phyloP scores from a whole-genome alignment of 495 filamentous ascomycete species.

The Rhizodiscina lignyota region DNA sequence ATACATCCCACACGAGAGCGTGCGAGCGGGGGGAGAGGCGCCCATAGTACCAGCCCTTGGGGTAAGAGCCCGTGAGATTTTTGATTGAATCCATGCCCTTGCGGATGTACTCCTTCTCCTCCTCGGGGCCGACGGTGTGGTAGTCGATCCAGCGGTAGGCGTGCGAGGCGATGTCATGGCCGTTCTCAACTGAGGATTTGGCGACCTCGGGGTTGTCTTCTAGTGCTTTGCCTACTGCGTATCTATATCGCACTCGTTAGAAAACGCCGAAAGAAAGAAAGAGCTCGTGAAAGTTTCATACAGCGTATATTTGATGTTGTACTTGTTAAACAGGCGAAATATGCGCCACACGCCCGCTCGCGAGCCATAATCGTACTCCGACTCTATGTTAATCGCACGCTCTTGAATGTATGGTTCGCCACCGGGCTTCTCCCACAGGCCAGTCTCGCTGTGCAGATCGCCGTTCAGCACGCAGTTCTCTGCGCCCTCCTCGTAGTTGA shows the following conservation, averaged over 20 bases:
- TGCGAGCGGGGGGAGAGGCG: slow-evolving; percentile 16
- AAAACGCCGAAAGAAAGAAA: too few relatives aligned
- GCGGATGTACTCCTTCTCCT: slow-evolving; percentile 25
- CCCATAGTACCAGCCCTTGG: slow-evolving; percentile 26
- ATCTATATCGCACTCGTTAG: too few relatives aligned
- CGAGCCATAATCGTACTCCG: slow-evolving; percentile 25
- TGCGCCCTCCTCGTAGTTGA: slow-evolving; percentile 27
- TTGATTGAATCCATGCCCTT: slow-evolving; percentile 20
- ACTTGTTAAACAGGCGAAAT: slow-evolving; percentile 22
- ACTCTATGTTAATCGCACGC: slow-evolving; percentile 21
- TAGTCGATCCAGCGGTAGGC: slow-evolving; percentile 25
- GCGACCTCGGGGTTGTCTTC: slow-evolving; percentile 22
- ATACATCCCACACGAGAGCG: slow-evolving; percentile 22
- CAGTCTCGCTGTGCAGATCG: slow-evolving; percentile 18
- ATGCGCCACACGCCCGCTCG: slow-evolving; percentile 24
- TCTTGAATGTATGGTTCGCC: slow-evolving; percentile 18
- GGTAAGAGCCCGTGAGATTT: slow-evolving; percentile 18
- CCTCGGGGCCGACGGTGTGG: slow-evolving; percentile 17
- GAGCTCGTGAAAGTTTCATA: too few relatives aligned
- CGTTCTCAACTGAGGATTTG: slow-evolving; percentile 17
- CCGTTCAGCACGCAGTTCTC: slow-evolving; percentile 21
- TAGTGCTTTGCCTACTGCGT: slow-evolving; percentile 21
- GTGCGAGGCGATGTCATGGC: slow-evolving; percentile 25
- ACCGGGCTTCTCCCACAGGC: slow-evolving; percentile 19
- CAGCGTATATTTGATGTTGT: slow-evolving; percentile 23